phyloP scores from a whole-genome alignment of 2,329 filamentous ascomycete genomes.

The Fusarium veterinarium region DNA sequence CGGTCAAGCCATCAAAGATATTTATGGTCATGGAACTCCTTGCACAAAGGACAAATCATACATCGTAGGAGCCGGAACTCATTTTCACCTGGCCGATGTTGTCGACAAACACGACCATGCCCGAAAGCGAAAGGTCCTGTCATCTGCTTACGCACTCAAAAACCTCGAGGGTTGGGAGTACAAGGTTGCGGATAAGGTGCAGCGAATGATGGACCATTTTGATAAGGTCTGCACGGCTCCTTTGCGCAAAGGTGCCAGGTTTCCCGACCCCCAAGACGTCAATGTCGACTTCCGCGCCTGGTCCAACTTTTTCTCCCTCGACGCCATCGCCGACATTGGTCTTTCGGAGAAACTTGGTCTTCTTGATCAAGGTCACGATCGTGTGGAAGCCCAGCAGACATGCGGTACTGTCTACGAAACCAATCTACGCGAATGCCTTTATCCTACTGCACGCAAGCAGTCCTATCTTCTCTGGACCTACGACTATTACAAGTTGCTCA shows the following conservation, averaged over 20 bases:
- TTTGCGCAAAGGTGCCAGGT: conserved; percentile 41
- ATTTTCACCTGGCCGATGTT: conserved; percentile 64
- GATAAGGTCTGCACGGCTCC: conserved; percentile 56
- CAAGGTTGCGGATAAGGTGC: conserved; percentile 64
- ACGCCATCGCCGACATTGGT: conserved; percentile 67
- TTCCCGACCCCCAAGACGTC: conserved; percentile 52
- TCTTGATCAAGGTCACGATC: conserved; percentile 61
- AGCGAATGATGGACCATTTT: conserved; percentile 57
- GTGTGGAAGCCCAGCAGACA: conserved; percentile 54
- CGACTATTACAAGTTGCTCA: conserved; percentile 60
- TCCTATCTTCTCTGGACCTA: conserved; percentile 64
- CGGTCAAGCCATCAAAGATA: conserved; percentile 44
- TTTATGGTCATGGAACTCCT: conserved; percentile 60
- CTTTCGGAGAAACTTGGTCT: conserved; percentile 62
- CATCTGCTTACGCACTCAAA: conserved; percentile 63
- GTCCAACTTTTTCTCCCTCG: conserved; percentile 66
- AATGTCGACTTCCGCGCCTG: conserved; percentile 62
- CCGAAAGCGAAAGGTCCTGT: conserved; percentile 62
- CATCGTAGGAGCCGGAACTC: conserved; percentile 56
- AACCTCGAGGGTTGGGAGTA: conserved; percentile 66
- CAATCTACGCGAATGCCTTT: conserved; percentile 61
- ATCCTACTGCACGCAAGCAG: conserved; percentile 61
- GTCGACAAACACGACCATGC: conserved; percentile 64
- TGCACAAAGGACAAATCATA: conserved; percentile 63
- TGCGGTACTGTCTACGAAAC: conserved; percentile 59